Evolutionary conservation across 331 rosid species (phyloP).

Genomic region (Erythrophleum ivorense): DNA sequence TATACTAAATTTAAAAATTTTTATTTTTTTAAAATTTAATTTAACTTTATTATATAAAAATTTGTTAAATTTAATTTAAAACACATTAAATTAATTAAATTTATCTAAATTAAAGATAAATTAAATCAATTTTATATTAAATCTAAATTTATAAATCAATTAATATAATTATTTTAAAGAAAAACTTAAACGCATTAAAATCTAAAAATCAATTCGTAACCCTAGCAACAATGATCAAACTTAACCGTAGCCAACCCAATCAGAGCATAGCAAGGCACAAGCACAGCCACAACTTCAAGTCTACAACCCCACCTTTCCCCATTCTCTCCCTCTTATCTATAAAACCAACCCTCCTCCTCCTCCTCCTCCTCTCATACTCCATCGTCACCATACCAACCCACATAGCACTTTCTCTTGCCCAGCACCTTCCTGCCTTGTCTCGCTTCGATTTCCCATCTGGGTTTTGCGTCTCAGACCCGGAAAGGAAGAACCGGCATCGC

Average conservation of each 20-base stretch:
- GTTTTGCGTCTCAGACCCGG: neutral
- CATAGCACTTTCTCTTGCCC: neutral
- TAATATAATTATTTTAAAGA: too few relatives aligned
- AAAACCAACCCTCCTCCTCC: neutral
- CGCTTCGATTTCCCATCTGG: constrained; percentile 11
- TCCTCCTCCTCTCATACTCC: neutral
- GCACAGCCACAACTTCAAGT: constrained; percentile 35
- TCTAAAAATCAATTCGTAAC: too few relatives aligned
- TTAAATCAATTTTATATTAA: too few relatives aligned
- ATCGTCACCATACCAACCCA: neutral
- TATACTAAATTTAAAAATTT: too few relatives aligned
- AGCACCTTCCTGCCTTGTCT: neutral
- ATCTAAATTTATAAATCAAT: too few relatives aligned
- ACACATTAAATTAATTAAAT: too few relatives aligned
- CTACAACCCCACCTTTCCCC: neutral
- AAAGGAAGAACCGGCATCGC: neutral
- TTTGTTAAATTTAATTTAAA: too few relatives aligned
- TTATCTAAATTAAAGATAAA: too few relatives aligned
- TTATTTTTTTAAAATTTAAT: too few relatives aligned
- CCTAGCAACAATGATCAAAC: neutral
- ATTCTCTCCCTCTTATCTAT: neutral
- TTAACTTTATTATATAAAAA: too few relatives aligned
- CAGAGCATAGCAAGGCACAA: constrained; percentile 22
- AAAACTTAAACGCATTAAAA: too few relatives aligned
- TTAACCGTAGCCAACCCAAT: neutral